Base-by-base conservation (phyloP, 306 rosid genomes). In the Bauhinia variegata region DNA sequence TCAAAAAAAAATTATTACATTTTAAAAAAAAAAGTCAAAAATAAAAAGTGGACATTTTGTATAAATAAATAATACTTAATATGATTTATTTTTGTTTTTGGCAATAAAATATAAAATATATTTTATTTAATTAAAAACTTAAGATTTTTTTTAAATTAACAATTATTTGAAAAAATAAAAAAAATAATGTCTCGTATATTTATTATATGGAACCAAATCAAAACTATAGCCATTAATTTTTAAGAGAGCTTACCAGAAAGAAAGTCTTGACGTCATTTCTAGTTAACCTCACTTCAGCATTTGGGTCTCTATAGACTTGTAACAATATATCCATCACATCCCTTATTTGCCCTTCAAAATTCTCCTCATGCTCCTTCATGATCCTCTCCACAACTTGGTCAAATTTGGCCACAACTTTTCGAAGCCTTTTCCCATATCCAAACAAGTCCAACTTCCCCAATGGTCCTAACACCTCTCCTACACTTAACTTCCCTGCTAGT, bases 241-340 rank as follows among this genome's bases (percentile, higher is more conserved):
- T n/a, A n/a, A 11, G 65, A 19, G 3, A 36, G 67, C 91, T 75
- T 73, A 86, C 89, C 4, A 89, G 74, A 61, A 89, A 79, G 69
- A 86, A 89, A 8, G 82, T 78, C 67, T 89, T 89, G 49, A 89
- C 67, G 73, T 89, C 84, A 31, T 68, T 83, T 60, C 82, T 79
- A 19, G 78, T 56, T 44, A 88, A 23, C 72, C 59, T 80, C 15
- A 85, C 67, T 55, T 88, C 78, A 76, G 90, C 82, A n/a, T 38
- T 59, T 30, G 85, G 77, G 67, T 82, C 84, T 12, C 69, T 61
- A 49, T 69, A 55, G 12, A 79, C 79, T 60, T 78, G 73, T 47
- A 89, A 39, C 5, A 89, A 31, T 8, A 89, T 70, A 57, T 89
- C 92, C 85, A 86, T 72, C 78, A 89, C 72, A 43, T 89, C 84